A percentile compares a stretch with the other conserved stretches of the same genome.
phyloP scores from a whole-genome alignment of 768 basidiomycete species.

The Auriscalpium orientale region DNA sequence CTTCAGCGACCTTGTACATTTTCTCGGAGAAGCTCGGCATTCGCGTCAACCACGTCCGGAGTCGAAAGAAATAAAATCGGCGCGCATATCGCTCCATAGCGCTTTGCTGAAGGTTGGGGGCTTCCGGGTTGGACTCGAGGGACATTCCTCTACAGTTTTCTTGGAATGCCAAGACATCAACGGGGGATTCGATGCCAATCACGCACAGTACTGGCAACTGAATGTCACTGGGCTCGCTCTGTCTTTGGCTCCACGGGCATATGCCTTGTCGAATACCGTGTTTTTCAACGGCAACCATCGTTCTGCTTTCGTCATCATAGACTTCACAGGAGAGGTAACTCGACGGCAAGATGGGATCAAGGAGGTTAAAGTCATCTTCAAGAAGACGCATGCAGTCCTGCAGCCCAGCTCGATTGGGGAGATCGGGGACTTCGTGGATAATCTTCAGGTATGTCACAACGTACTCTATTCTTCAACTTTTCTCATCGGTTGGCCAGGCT shows the following conservation, averaged over 20 bases:
- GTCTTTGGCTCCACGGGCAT: slow-evolving; percentile 66
- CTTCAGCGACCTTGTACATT: slow-evolving; percentile 68
- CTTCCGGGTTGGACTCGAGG: slow-evolving; percentile 73
- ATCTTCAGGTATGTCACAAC: slow-evolving; percentile 53
- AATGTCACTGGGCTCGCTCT: slow-evolving; percentile 68
- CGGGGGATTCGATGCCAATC: slow-evolving; percentile 46
- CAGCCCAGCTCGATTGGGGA: slow-evolving; percentile 90
- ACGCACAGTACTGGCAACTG: slow-evolving; percentile 48
- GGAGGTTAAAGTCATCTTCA: slow-evolving; percentile 48
- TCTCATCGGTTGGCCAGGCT: slow-evolving; percentile 35
- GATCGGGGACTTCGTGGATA: slow-evolving; percentile 81
- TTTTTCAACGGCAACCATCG: slow-evolving; percentile 52
- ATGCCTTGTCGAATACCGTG: slow-evolving; percentile 26
- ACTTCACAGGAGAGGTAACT: slow-evolving; percentile 39
- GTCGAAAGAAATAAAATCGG: slow-evolving; percentile 5
- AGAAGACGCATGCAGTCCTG: slow-evolving; percentile 87
- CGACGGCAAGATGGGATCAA: slow-evolving; percentile 9
- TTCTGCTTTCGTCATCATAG: slow-evolving; percentile 81
- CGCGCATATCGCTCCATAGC: slow-evolving; percentile 22
- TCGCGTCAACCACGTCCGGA: slow-evolving; percentile 13
- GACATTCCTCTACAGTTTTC: slow-evolving; percentile 61
- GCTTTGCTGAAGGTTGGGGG: slow-evolving; percentile 66
- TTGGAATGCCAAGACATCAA: slow-evolving; percentile 71
- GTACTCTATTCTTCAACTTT: neutral
- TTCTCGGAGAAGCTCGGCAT: slow-evolving; percentile 55